Percentiles rank a stretch among this genome's conserved stretches.
phyloP scores from a whole-genome alignment of 1,139 yeast species.

The Groenewaldozyma sp. region DNA sequence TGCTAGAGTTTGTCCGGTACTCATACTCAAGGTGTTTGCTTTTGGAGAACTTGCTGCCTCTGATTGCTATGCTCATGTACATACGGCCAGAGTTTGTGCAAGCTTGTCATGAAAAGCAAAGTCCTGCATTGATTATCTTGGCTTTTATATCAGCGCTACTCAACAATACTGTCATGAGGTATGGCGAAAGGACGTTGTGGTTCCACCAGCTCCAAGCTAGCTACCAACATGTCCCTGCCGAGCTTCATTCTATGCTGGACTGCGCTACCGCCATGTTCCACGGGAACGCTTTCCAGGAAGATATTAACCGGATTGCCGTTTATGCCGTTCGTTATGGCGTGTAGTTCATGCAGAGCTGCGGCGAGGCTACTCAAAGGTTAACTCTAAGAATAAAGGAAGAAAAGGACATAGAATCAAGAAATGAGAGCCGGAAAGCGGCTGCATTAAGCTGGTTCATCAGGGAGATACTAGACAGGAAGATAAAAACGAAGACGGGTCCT shows the following conservation, averaged over 20 bases:
- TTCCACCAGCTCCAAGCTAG: neutral
- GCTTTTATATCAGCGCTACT: neutral
- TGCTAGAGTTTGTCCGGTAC: neutral
- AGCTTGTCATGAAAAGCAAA: neutral
- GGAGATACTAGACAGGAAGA: no score
- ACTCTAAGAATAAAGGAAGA: no score
- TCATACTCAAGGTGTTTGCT: neutral
- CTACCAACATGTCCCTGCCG: neutral
- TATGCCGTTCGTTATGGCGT: neutral
- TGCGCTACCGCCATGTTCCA: neutral
- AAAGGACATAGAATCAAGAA: no score
- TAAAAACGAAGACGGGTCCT: no score
- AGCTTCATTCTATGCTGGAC: neutral
- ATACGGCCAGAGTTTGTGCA: neutral
- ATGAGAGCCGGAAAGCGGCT: no score
- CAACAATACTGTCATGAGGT: neutral
- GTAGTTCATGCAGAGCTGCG: no score
- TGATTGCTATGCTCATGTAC: neutral
- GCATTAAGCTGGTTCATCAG: no score
- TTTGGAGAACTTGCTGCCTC: neutral
- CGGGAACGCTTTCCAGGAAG: slow-evolving; percentile 1
- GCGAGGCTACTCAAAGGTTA: no score
- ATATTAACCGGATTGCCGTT: neutral
- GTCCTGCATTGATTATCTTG: neutral
- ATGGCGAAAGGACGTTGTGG: neutral